Evolutionary conservation across 2,329 filamentous ascomycete species (phyloP).

Genomic region (Alternaria arborescens): DNA sequence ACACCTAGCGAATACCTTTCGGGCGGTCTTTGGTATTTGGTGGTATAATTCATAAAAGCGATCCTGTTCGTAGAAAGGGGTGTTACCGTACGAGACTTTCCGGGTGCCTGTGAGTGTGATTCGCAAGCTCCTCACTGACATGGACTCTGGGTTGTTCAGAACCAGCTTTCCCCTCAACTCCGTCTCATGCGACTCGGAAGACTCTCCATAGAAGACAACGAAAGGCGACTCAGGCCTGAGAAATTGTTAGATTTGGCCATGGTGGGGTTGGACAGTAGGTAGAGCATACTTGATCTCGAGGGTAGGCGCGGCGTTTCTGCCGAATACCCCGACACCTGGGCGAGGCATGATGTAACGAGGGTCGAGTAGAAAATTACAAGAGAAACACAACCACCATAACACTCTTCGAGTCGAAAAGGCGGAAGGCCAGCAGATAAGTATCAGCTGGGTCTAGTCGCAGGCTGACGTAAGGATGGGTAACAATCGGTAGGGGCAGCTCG

Average conservation of each 20-base stretch:
- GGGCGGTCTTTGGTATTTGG: neutral
- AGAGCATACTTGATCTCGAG: slow-evolving; percentile 56
- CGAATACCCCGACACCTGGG: slow-evolving; percentile 47
- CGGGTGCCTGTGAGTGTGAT: slow-evolving; percentile 58
- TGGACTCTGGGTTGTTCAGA: slow-evolving; percentile 57
- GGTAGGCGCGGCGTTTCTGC: slow-evolving; percentile 42
- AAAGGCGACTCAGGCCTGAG: slow-evolving; percentile 57
- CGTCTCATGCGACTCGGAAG: slow-evolving; percentile 55
- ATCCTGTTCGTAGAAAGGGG: slow-evolving; percentile 1
- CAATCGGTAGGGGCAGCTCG: neutral
- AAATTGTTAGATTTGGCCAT: slow-evolving; percentile 5
- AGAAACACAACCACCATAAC: slow-evolving; percentile 16
- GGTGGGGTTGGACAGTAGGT: slow-evolving; percentile 9
- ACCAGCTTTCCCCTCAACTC: slow-evolving; percentile 58
- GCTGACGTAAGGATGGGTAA: slow-evolving; percentile 10
- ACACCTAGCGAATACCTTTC: neutral
- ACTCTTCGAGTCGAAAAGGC: neutral
- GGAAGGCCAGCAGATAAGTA: neutral
- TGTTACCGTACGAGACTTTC: slow-evolving; percentile 54
- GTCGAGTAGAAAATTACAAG: slow-evolving; percentile 10
- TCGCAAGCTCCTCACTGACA: slow-evolving; percentile 58
- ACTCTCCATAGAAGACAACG: slow-evolving; percentile 60
- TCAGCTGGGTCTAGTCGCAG: neutral
- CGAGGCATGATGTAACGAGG: slow-evolving; percentile 43
- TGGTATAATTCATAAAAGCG: neutral